These are phyloP conservation scores for Auriculariales sp. DNA, from an alignment of 768 basidiomycete species.

Conservation along the genomic window DNA sequence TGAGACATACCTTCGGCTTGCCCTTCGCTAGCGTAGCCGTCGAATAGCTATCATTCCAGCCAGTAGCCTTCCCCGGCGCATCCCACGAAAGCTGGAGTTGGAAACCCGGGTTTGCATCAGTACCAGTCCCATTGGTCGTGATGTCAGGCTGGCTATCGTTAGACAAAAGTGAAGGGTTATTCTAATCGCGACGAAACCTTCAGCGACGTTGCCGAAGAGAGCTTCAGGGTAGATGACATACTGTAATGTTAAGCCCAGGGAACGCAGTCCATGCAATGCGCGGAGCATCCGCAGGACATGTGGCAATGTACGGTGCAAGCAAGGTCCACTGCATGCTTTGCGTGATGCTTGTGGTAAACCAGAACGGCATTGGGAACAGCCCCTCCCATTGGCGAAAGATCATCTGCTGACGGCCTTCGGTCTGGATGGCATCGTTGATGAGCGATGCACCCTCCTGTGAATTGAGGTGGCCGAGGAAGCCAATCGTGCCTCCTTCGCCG, in stretches of 20 bases:
- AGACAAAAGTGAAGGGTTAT: constrained; percentile 18
- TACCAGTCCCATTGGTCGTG: constrained; percentile 38
- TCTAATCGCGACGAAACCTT: constrained; percentile 11
- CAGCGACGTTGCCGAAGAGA: no score
- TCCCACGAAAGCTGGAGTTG: constrained; percentile 40
- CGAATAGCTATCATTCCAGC: constrained; percentile 35
- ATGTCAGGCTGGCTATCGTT: constrained; percentile 33
- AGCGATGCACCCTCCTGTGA: constrained; percentile 37
- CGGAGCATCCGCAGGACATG: constrained; percentile 39
- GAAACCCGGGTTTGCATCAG: constrained; percentile 30
- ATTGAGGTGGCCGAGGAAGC: constrained; percentile 51
- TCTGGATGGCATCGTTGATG: constrained; percentile 41
- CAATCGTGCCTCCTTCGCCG: constrained; percentile 46
- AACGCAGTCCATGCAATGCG: constrained; percentile 38
- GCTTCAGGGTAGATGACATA: constrained; percentile 12
- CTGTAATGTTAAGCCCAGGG: constrained; percentile 35
- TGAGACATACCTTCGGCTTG: constrained; percentile 20
- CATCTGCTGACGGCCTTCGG: constrained; percentile 52
- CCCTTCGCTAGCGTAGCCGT: constrained; percentile 31
- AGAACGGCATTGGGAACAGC: constrained; percentile 39
- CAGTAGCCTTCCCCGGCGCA: constrained; percentile 33
- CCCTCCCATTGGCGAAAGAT: constrained; percentile 49
- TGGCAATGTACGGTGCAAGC: constrained; percentile 34
- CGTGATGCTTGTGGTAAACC: constrained; percentile 41
- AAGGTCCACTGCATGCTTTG: constrained; percentile 52